Percentiles rank a stretch among this genome's conserved stretches.
These are phyloP conservation scores for Epithemia pelagica DNA, from an alignment of 108 stramenopile species.

Conservation along the genomic window DNA sequence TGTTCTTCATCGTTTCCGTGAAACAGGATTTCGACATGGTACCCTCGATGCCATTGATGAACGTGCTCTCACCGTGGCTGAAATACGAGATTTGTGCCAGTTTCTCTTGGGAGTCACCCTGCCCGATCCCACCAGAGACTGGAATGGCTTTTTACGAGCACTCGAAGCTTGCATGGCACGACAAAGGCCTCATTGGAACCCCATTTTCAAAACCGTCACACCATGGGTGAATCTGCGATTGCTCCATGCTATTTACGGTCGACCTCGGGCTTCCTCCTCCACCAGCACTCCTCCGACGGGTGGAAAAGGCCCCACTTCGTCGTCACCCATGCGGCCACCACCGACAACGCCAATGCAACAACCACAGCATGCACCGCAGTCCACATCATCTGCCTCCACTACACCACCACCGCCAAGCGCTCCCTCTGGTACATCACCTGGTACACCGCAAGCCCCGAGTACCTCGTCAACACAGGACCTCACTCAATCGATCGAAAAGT, in stretches of 20 bases:
- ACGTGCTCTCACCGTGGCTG: constrained; percentile 12
- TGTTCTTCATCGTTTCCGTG: constrained; percentile 37
- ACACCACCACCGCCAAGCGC: constrained; percentile 8
- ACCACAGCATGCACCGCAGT: not conserved
- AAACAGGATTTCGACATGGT: constrained; percentile 22
- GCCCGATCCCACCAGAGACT: constrained; percentile 19
- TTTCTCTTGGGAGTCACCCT: not conserved
- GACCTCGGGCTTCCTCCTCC: not conserved
- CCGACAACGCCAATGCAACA: not conserved
- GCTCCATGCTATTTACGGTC: constrained; percentile 13
- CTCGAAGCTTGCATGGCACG: constrained; percentile 5
- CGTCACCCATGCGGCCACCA: not conserved
- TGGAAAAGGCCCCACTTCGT: not conserved
- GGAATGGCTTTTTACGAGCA: constrained; percentile 18
- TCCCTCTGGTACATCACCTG: not conserved
- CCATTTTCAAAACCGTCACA: constrained; percentile 12
- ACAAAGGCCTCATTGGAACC: constrained; percentile 29
- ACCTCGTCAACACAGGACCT: not conserved
- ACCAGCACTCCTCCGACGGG: not conserved
- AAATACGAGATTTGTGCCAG: not conserved
- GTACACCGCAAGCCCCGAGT: not conserved
- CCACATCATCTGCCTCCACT: not conserved
- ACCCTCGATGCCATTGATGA: constrained; percentile 39
- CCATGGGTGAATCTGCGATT: constrained; percentile 28
- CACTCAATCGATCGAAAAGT: not conserved